Percentiles rank a stretch among this genome's conserved stretches.
phyloP scores from a whole-genome alignment of 2,329 filamentous ascomycete species.

The Penicillium sp. region DNA sequence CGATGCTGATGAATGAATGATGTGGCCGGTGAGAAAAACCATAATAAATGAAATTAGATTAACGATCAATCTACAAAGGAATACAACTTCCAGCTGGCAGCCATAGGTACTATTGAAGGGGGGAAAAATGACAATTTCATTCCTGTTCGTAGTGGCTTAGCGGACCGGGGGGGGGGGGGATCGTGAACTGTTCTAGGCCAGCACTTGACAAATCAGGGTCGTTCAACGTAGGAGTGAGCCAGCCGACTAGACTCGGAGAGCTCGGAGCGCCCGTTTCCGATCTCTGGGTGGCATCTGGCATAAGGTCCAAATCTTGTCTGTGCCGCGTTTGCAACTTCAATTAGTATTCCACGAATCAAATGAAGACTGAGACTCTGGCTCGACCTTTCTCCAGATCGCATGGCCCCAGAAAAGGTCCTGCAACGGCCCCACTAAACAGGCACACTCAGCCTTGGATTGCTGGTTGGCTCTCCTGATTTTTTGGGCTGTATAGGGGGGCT shows the following conservation, averaged over 20 bases:
- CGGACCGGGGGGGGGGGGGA: background rate
- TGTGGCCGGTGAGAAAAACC: background rate
- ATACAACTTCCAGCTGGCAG: background rate
- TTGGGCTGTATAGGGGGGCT: background rate
- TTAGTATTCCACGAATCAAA: conserved; percentile 18
- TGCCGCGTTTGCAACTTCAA: conserved; percentile 11
- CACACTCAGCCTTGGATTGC: background rate
- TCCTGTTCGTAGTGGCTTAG: conserved; percentile 7
- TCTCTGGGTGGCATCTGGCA: conserved; percentile 12
- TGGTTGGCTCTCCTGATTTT: conserved; percentile 1
- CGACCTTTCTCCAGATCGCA: conserved; percentile 26
- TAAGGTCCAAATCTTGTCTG: conserved; percentile 6
- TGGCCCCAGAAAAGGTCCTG: conserved; percentile 13
- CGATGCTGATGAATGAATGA: background rate
- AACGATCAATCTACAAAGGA: background rate
- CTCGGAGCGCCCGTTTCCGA: conserved; percentile 17
- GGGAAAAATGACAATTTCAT: background rate
- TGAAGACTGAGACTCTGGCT: conserved; percentile 17
- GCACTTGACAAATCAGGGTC: conserved; percentile 20
- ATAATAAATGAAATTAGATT: conserved; percentile 3
- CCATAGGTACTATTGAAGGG: background rate
- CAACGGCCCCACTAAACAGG: conserved; percentile 13
- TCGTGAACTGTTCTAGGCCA: conserved; percentile 9
- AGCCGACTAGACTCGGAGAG: conserved; percentile 17
- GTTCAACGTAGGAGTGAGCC: conserved; percentile 25